Conservation (phyloP, 2,329 filamentous ascomycete genomes). For the Venturiaceae sp. region DNA sequence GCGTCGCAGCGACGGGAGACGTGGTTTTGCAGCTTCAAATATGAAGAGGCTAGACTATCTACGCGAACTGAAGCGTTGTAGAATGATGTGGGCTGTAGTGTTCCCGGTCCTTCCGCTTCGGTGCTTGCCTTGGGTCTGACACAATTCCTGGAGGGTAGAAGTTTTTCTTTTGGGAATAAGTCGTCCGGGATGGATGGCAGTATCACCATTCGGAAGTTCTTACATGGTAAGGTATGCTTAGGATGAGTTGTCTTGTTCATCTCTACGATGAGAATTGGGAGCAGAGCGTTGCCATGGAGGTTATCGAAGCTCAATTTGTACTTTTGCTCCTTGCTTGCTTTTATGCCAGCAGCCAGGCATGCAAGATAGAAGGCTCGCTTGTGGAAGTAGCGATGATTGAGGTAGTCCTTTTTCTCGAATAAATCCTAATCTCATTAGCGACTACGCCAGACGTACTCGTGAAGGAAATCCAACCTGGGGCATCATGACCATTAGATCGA, state of each 20-base stretch:
- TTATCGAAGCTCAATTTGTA: constrained; percentile 54
- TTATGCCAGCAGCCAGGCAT: constrained; percentile 63
- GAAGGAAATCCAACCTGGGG: constrained; percentile 35
- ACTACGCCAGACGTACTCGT: background rate
- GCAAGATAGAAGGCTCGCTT: constrained; percentile 88
- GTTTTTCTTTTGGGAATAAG: constrained; percentile 62
- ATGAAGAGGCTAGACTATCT: constrained; percentile 63
- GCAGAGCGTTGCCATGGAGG: constrained; percentile 64
- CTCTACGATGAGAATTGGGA: constrained; percentile 53
- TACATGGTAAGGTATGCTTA: constrained; percentile 26
- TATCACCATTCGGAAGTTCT: constrained; percentile 57
- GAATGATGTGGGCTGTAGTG: constrained; percentile 55
- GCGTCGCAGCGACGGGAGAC: constrained; percentile 58
- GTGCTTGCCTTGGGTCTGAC: constrained; percentile 47
- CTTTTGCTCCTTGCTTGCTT: constrained; percentile 42
- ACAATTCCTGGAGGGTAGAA: constrained; percentile 60
- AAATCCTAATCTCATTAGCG: constrained; percentile 33
- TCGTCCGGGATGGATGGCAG: constrained; percentile 62
- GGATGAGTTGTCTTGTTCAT: constrained; percentile 14
- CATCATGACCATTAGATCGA: constrained; percentile 86
- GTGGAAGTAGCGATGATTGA: constrained; percentile 89
- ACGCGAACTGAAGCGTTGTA: constrained; percentile 83
- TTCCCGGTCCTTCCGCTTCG: constrained; percentile 5
- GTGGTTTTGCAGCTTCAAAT: constrained; percentile 66
- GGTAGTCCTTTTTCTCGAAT: constrained; percentile 91